These are phyloP conservation scores for Russula olivacea DNA, from an alignment of 768 basidiomycete genomes.

Conservation along the genomic window DNA sequence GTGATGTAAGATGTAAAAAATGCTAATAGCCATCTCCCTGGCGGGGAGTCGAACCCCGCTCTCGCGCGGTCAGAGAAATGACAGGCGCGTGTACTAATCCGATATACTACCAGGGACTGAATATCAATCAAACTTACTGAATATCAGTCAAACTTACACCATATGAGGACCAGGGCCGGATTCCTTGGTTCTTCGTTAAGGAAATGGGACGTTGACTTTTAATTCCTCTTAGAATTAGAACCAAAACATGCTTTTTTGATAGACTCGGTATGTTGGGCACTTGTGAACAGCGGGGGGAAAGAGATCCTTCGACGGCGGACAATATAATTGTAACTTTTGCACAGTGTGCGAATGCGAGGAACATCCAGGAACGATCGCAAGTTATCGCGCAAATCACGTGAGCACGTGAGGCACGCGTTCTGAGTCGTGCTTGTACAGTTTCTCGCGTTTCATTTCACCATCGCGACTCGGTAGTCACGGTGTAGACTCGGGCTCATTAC, in stretches of 20 bases:
- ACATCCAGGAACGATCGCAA: too few species aligned
- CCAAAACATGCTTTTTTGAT: too few species aligned
- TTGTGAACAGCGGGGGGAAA: too few species aligned
- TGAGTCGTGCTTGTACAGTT: too few species aligned
- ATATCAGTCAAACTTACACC: background rate
- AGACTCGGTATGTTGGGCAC: too few species aligned
- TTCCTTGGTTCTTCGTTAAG: too few species aligned
- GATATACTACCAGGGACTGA: slow-evolving; percentile 16
- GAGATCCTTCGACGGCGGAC: too few species aligned
- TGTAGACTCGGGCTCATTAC: background rate
- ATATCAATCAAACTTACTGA: fast-evolving
- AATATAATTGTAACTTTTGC: too few species aligned
- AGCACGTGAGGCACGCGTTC: slow-evolving; percentile 4
- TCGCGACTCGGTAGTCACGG: background rate
- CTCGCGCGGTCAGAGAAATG: slow-evolving; percentile 27
- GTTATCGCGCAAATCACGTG: background rate
- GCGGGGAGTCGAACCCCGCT: slow-evolving; percentile 35
- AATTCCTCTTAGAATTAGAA: too few species aligned
- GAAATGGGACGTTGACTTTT: too few species aligned
- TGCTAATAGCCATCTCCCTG: slow-evolving; percentile 22
- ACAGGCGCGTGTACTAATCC: slow-evolving; percentile 23
- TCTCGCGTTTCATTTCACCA: background rate
- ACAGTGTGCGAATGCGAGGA: too few species aligned
- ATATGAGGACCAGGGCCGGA: background rate
- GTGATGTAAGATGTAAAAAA: background rate